phyloP scores from a whole-genome alignment of 23 red algal genomes.

The Gracilaria domingensis region DNA sequence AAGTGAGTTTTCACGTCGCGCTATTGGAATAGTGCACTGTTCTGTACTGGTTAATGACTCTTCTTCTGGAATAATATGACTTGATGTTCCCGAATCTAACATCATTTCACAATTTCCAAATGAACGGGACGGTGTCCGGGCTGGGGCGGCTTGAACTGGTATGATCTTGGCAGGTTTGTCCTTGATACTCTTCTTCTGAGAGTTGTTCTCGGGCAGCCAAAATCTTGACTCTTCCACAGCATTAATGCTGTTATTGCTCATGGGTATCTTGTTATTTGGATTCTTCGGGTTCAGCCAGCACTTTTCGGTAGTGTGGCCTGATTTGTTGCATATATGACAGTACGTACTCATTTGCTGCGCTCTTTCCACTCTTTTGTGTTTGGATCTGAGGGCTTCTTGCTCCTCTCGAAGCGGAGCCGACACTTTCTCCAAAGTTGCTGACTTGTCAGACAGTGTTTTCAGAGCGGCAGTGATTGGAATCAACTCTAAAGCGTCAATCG shows the following conservation, averaged over 20 bases:
- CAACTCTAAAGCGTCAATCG: constrained; percentile 19
- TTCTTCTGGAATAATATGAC: background rate
- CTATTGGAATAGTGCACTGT: background rate
- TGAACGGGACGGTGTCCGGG: background rate
- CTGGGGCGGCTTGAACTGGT: background rate
- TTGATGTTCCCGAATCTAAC: constrained; percentile 6
- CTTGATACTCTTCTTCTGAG: background rate
- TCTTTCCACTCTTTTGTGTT: background rate
- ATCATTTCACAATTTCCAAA: background rate
- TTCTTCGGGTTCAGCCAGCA: constrained; percentile 41
- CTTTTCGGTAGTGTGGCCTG: constrained; percentile 7
- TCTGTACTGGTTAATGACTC: background rate
- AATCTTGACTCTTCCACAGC: background rate
- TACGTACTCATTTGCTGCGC: background rate
- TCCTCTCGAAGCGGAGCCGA: constrained; percentile 18
- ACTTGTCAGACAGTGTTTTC: constrained; percentile 10
- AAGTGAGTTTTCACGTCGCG: constrained; percentile 8
- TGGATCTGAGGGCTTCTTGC: background rate
- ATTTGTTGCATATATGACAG: constrained; percentile 12
- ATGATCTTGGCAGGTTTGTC: background rate
- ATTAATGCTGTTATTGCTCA: background rate
- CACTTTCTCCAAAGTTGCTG: constrained; percentile 20
- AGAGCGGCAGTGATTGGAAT: too few species aligned
- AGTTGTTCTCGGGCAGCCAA: background rate
- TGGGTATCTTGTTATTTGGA: constrained; percentile 26